Percentiles rank a stretch among this genome's conserved stretches.
Conservation (phyloP, 208 protist species). For the Porcisia deanei region DNA sequence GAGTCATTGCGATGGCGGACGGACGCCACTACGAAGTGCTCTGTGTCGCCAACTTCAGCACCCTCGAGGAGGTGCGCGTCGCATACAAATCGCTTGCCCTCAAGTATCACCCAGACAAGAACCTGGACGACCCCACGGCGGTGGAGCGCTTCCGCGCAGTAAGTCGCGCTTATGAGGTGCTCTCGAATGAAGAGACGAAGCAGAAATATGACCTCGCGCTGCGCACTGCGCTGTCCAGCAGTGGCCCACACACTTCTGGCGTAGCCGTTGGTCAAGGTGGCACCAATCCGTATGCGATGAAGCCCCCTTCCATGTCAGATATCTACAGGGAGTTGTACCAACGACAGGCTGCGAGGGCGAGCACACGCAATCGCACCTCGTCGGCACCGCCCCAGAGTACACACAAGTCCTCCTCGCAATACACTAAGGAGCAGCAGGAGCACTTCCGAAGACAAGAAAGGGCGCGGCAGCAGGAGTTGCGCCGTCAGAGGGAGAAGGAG, state of each 20-base stretch:
- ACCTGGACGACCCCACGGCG: constrained; percentile 77
- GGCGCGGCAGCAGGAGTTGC: constrained; percentile 66
- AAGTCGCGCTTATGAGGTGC: constrained; percentile 96
- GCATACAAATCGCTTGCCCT: constrained; percentile 94
- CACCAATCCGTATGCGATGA: constrained; percentile 31
- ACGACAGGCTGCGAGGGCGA: constrained; percentile 20
- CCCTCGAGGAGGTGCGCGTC: constrained; percentile 85
- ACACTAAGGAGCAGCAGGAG: constrained; percentile 71
- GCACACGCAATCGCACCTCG: constrained; percentile 8
- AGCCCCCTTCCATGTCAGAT: constrained; percentile 25
- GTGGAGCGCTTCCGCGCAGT: constrained; percentile 90
- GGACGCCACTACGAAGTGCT: constrained; percentile 85
- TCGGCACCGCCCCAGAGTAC: constrained; percentile 11
- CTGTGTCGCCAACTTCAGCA: constrained; percentile 82
- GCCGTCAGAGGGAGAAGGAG: constrained; percentile 43
- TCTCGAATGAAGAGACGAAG: constrained; percentile 93
- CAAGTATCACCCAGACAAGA: constrained; percentile 97
- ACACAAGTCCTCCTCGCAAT: constrained; percentile 28
- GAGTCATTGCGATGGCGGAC: constrained; percentile 5
- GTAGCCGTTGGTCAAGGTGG: constrained; percentile 4
- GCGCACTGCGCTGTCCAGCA: constrained; percentile 35
- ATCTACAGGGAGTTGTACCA: constrained; percentile 43
- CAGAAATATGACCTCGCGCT: constrained; percentile 95
- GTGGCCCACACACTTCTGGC: constrained; percentile 6
- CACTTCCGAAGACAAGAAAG: constrained; percentile 61